Base-by-base conservation (phyloP, 1,139 yeast species). In the Meyerozyma sp. region DNA sequence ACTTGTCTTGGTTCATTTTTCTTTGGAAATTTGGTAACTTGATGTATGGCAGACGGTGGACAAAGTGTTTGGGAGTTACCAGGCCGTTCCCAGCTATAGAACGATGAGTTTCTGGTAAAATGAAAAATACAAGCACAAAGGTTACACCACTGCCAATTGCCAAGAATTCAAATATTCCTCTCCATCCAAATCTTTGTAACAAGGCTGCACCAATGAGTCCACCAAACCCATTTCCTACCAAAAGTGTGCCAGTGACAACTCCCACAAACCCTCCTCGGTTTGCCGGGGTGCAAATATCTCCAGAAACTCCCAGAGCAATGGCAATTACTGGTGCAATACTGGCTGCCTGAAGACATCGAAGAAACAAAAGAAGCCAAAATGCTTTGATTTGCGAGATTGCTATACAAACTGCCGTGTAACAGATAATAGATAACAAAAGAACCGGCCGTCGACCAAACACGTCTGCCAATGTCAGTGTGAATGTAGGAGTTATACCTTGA, bases 381-480 rank as follows among this genome's bases (percentile, higher is more conserved):
- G 53, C 69, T n/a, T 72, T 62, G 13, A 81, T 64, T 16, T 73
- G 62, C 0, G 90, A 88, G 11, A 85, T 58, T 1, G 86, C 89
- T 16, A 81, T 55, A 54, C 82, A 77, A 6, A 82, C 77, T 1
- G 72, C 80, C 7, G 80, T 67, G 46, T 77, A 84, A 2, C 81
- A 63, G 0, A 70, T 14, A 40, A 83, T 63, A 47, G 89, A 83
- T 4, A 60, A 44, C 16, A 84, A 42, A 9, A 81, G 65, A 0
- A 83, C 72, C 0, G 94, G 93, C 35, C 94, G 60, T 46, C 94
- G 70, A 0, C 95, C 95, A 44, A 72, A 65, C 1, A 67, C 56
- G 55, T 87, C 95, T 0, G 93, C 82, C n/a, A 85, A 49, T 1
- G 81, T 71, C 0, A 84, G 81, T 59, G 81, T 68, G 4, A 86